Conservation (phyloP, 352 stramenopile genomes). For the Globisporangium emineosum region DNA sequence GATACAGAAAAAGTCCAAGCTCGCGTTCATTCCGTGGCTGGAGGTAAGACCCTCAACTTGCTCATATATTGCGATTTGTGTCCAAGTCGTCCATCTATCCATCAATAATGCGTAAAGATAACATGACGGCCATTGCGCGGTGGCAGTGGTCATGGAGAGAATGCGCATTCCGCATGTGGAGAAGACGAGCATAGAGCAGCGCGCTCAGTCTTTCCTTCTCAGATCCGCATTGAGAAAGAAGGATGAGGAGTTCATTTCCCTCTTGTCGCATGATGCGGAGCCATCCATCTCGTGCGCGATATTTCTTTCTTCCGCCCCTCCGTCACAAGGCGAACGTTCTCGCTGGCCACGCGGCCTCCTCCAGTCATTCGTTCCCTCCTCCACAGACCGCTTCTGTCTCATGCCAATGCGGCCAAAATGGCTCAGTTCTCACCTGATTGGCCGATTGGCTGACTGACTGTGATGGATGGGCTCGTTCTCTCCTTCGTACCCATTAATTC, state of each 20-base stretch:
- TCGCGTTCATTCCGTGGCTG: too few species aligned
- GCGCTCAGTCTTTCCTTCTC: neutral
- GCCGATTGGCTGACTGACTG: neutral
- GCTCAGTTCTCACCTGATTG: neutral
- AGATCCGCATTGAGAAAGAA: neutral
- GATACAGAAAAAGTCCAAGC: too few species aligned
- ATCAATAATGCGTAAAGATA: too few species aligned
- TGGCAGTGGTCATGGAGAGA: neutral
- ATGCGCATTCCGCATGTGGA: neutral
- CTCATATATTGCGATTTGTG: too few species aligned
- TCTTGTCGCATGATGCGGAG: constrained; percentile 10
- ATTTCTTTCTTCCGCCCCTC: constrained; percentile 12
- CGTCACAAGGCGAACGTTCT: neutral
- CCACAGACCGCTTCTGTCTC: neutral
- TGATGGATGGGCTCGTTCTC: neutral
- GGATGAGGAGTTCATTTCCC: neutral
- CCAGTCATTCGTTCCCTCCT: constrained; percentile 5
- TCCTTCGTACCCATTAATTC: constrained; percentile 6
- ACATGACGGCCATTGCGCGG: neutral
- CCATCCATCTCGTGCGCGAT: neutral
- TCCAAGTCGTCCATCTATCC: too few species aligned
- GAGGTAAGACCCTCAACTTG: too few species aligned
- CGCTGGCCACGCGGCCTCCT: neutral
- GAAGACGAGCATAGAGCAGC: neutral
- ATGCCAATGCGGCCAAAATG: neutral